These are phyloP conservation scores for Ophioceras dolichostomum DNA, from an alignment of 2,329 filamentous ascomycete genomes.

Conservation along the genomic window DNA sequence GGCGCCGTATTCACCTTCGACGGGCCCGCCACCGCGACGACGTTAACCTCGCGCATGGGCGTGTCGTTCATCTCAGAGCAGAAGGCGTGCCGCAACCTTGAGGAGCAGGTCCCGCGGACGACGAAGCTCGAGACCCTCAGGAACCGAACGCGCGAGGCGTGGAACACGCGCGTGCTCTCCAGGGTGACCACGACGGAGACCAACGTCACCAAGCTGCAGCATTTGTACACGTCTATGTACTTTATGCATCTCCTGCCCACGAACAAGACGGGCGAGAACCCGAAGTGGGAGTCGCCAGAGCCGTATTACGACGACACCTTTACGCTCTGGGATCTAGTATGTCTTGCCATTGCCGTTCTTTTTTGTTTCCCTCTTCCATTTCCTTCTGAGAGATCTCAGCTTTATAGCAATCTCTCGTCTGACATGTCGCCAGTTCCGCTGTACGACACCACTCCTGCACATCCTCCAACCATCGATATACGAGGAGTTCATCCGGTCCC, in stretches of 20 bases:
- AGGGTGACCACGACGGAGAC: constrained; percentile 50
- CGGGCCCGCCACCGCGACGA: constrained; percentile 18
- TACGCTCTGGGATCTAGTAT: constrained; percentile 48
- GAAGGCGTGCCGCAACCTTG: constrained; percentile 46
- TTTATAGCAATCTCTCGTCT: too few relatives aligned
- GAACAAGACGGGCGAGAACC: constrained; percentile 61
- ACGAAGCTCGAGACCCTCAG: constrained; percentile 31
- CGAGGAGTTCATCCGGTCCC: constrained; percentile 52
- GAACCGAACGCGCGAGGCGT: constrained; percentile 33
- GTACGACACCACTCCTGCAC: constrained; percentile 51
- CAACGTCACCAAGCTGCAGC: constrained; percentile 37
- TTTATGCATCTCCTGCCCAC: constrained; percentile 58
- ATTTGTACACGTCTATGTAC: constrained; percentile 58
- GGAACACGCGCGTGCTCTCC: constrained; percentile 50
- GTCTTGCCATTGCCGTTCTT: constrained; percentile 5
- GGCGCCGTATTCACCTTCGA: constrained; percentile 45
- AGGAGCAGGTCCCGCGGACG: constrained; percentile 39
- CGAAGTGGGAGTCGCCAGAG: constrained; percentile 48
- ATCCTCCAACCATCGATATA: constrained; percentile 50
- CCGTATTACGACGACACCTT: constrained; percentile 64
- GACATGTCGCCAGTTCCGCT: constrained; percentile 50
- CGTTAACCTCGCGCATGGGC: constrained; percentile 46
- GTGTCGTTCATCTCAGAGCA: constrained; percentile 54
- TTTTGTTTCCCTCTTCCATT: neutral
- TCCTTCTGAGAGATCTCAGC: constrained; percentile 15